Conservation (phyloP, 192 early-diverging fungal genomes). For the Funneliformis geosporum region DNA sequence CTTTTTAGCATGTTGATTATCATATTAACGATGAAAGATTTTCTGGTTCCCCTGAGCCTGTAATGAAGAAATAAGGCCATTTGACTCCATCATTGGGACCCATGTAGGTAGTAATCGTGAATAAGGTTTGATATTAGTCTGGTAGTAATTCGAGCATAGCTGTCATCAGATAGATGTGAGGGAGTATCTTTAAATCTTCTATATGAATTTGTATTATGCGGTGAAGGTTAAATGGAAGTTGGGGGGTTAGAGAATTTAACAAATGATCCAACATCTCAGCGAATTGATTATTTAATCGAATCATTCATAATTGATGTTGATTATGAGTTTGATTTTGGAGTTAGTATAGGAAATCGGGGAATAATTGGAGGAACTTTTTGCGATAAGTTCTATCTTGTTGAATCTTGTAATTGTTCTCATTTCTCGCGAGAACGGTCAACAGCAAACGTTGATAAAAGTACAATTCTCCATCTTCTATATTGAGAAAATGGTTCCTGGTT, state of each 20-base stretch:
- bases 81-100: background rate
- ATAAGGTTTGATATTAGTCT: background rate
- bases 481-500: background rate
- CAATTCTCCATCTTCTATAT: background rate
- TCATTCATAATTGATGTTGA: no score
- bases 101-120: background rate
- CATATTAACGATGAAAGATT: background rate
- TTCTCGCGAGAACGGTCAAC: background rate
- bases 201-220: slow-evolving; percentile 3
- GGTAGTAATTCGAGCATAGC: background rate
- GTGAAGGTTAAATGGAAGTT: background rate
- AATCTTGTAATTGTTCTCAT: background rate
- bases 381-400: background rate
- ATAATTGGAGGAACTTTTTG: background rate
- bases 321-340: no score
- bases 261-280: background rate
- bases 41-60: background rate
- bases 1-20: background rate
- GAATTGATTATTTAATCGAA: no score
- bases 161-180: background rate
- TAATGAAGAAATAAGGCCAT: background rate
- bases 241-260: background rate
- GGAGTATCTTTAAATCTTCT: background rate
- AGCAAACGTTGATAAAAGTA: background rate
- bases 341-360: no score